Evolutionary conservation across 1,284 basidiomycete species (phyloP), one percentile per base, ranked within the genome.

Genomic region (Trametes sp.): DNA sequence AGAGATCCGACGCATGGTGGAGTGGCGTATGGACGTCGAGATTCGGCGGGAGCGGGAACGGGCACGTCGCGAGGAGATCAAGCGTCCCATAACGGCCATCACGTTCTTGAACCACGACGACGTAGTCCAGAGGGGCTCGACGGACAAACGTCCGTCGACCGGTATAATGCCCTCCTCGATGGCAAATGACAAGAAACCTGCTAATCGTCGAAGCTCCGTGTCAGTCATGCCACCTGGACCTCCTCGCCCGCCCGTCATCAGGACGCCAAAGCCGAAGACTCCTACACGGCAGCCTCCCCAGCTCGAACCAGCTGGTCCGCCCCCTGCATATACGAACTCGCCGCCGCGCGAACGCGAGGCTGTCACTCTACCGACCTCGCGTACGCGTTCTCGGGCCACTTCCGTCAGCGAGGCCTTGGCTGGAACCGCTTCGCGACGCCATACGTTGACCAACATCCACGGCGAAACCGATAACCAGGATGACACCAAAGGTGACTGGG

Each of bases 1-100:
- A 64, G 92, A 94, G 70, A 84, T 94, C 23, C 89, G 87, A 74
- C 90, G 88, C 70, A 89, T 88, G 7, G 87, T 94, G 13, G 92
- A 94, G 75, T 93, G 91, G 92, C 83, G 92, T 16, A 85, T 94
- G 65, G 92, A 94, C 7, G 83, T 88, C n/a, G 92, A 94, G 73
- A 75, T 89, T 60, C 83, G 86, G 48, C 81, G 90, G 61, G 90
- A 94, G 73, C 82, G 84, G 48, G 91, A 94, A 52, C 84, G 86
- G 28, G 77, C 78, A 31, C 83, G 87, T 53, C 81, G 88, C 57
- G 89, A 93, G 68, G 85, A 84, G 59, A 81, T 83, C 31, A 92
- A 88, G 73, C 87, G 84, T 66, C 69, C 51, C 4, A 38, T 57
- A 4, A 49, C 59, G 1, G 62, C 77, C 6, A 58, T 69, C 8